phyloP scores from a whole-genome alignment of 306 rosid genomes.

The Ziziphus jujuba region DNA sequence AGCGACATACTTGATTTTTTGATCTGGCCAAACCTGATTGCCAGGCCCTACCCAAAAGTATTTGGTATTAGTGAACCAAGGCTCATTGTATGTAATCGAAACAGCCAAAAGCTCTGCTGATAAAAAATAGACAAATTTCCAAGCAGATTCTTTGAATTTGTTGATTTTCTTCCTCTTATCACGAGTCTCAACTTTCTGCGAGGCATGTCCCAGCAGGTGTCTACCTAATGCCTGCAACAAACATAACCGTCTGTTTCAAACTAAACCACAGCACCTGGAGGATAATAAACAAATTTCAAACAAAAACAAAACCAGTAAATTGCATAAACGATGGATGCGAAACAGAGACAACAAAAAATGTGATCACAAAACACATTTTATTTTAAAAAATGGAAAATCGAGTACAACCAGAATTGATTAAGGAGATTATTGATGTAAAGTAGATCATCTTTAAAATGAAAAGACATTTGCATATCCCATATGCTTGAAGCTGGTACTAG shows the following conservation, averaged over 20 bases:
- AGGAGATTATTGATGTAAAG: too few relatives aligned
- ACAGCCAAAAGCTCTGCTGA: slow-evolving; percentile 38
- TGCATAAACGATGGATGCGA: not conserved
- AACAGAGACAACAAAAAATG: too few relatives aligned
- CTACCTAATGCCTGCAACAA: slow-evolving; percentile 26
- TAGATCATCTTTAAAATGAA: too few relatives aligned
- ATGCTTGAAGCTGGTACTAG: too few relatives aligned
- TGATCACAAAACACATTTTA: too few relatives aligned
- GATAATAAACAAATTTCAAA: too few relatives aligned
- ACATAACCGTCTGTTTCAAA: not conserved
- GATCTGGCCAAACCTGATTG: slow-evolving; percentile 38
- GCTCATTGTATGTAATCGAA: slow-evolving; percentile 30
- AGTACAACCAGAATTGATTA: too few relatives aligned
- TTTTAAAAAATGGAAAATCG: too few relatives aligned
- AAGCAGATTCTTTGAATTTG: slow-evolving; percentile 42
- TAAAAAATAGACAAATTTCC: slow-evolving; percentile 34
- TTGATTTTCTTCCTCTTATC: slow-evolving; percentile 24
- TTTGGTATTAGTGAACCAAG: slow-evolving; percentile 33
- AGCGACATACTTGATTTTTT: slow-evolving; percentile 34
- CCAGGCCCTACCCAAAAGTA: slow-evolving; percentile 43
- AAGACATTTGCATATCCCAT: too few relatives aligned
- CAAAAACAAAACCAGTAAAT: not conserved
- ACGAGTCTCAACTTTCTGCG: slow-evolving; percentile 7
- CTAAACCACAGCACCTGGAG: not conserved
- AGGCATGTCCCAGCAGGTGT: slow-evolving; percentile 16